Base-by-base conservation (phyloP, 169 alveolate species). In the Plasmodium relictum region DNA sequence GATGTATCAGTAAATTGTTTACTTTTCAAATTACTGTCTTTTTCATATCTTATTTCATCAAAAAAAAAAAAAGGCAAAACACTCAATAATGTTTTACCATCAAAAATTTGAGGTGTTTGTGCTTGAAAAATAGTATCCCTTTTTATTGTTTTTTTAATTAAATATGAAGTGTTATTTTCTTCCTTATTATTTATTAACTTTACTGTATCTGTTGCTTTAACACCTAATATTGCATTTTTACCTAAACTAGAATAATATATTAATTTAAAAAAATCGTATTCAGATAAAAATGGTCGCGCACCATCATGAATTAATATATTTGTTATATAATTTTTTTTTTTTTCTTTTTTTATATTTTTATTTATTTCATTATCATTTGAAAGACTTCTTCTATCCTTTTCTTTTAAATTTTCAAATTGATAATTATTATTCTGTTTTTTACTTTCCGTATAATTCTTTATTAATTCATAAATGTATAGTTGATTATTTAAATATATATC, bases 81-180 rank as follows among this genome's bases (percentile, higher is more conserved):
- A 8, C 24, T 65, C 44, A 42, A 31, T 63, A 74, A 74, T 39
- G 41, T 31, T 61, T 74, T 45, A 42, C 88, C 61, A 12, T 50
- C 72, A 41, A 74, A 74, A 61, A 74, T 74, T 65, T 74, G 88
- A 10, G 88, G 88, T 4, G 88, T 74, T n/a, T 74, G 88, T 1
- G 88, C 88, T 37, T 44, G 69, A 16, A 74, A 74, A 5, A 74
- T 74, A 12, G 41, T 14, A 0, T 74, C 22, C 65, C 88, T 20
- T 1, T 74, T 74, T 16, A 74, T 37, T 7, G 56, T 61, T 54
- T 45, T 50, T 39, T 62, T 74, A 48, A 74, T 50, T 9, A 42
- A 18, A 31, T 3, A 45, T 12, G 66, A 45, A 48, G 37, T n/a
- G 9, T 37, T 68, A 24, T 31, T 20, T 24, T 18, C 31, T 26